Conservation (phyloP, 2,329 filamentous ascomycete genomes). For the Arthroderma sp. region DNA sequence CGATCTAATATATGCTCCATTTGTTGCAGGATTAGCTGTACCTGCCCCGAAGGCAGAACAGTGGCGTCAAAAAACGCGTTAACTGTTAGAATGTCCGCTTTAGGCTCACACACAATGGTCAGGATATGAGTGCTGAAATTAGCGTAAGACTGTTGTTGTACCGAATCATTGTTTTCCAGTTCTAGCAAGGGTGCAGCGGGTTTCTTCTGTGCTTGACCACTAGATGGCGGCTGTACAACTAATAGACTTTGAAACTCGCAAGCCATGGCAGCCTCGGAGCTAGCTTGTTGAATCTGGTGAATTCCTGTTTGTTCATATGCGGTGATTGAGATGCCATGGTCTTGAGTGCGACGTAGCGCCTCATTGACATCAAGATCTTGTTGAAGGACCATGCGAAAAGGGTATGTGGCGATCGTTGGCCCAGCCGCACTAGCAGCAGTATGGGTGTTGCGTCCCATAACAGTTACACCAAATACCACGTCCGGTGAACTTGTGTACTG, state of each 20-base stretch:
- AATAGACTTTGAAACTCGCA: conserved; percentile 30
- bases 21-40: conserved; percentile 2
- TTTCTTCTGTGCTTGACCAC: not conserved
- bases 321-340: conserved; percentile 37
- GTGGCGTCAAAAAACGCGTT: conserved; percentile 5
- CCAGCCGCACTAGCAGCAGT: conserved; percentile 27
- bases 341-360: conserved; percentile 42
- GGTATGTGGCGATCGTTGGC: conserved; percentile 32
- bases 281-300: conserved; percentile 37
- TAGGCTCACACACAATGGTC: conserved; percentile 4
- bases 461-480: conserved; percentile 30
- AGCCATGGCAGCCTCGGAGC: conserved; percentile 26
- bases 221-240: conserved; percentile 18
- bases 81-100: conserved; percentile 4
- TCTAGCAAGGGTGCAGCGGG: not conserved
- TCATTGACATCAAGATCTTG: conserved; percentile 24
- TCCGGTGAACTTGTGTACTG: conserved; percentile 18
- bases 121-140: conserved; percentile 6
- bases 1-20: not conserved
- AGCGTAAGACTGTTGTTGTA: not conserved
- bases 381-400: conserved; percentile 25
- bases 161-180: not conserved
- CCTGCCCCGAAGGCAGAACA: not conserved
- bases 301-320: conserved; percentile 47
- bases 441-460: conserved; percentile 29